Evolutionary conservation across 129 eudicot species (phyloP), one percentile per base, ranked within the genome.

Genomic region (Tanacetum coccineum): DNA sequence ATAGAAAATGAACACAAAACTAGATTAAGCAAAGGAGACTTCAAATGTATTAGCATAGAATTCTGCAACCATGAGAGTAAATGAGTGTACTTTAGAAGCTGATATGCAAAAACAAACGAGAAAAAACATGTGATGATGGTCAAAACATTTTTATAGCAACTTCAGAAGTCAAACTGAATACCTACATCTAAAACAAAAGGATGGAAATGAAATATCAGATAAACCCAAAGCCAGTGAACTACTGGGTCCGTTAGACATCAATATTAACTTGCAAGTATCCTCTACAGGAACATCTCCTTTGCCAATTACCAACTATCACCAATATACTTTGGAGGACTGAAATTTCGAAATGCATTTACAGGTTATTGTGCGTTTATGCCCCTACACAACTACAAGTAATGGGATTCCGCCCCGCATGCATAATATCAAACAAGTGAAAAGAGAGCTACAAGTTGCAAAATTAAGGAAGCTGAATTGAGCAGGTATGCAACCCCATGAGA

Each of bases 1-100:
- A 62, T 50, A 70, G 71, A 68, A 76, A 69, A 47, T 61, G 15
- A 70, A 46, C 36, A 67, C 7, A 59, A 66, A 67, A 76, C 59
- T 22, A 68, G 42, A 51, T 13, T 75, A 17, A 74, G 74, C 36
- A 67, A 74, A 66, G 67, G 67, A 49, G 66, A 55, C 46, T 32
- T 66, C 22, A 47, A 25, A 70, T 36, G 28, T 17, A 17, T 14
- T 17, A 50, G 42, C 18, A 18, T 13, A 32, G 20, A 54, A 73
- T 73, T 57, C 49, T 25, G 59, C 68, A 39, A 12, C 49, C 51
- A 51, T 26, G 59, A 42, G 26, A 48, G 57, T 75, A 59, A 67
- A 51, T 56, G 19, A 39, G n/a, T 13, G 54, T 21, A 62, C 56
- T 60, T 11, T 36, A 62, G 14, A 61, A 36, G 54, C 25, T 9